These are phyloP conservation scores for Sporothrix brasiliensis DNA, from an alignment of 2,329 filamentous ascomycete species.

Conservation along the genomic window DNA sequence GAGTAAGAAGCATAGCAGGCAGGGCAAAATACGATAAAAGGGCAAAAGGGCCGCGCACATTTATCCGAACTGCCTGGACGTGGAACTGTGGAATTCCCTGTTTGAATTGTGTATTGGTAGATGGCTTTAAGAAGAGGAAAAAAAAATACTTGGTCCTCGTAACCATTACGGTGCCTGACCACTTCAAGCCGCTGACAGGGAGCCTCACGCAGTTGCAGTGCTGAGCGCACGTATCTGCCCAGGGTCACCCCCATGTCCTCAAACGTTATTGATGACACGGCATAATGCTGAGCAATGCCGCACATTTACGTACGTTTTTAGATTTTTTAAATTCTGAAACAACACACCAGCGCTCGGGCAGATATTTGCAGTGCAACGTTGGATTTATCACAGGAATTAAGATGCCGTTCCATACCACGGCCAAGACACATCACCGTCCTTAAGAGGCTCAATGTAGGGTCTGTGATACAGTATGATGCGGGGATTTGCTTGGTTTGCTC, in stretches of 20 bases:
- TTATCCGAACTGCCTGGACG: slow-evolving; percentile 15
- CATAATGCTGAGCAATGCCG: background rate
- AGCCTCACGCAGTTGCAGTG: background rate
- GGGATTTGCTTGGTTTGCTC: background rate
- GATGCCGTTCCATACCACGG: no score
- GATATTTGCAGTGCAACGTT: no score
- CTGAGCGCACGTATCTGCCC: background rate
- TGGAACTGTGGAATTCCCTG: background rate
- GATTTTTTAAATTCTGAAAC: no score
- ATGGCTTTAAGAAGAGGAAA: no score
- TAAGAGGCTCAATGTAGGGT: no score
- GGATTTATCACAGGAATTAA: no score
- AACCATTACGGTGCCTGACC: no score
- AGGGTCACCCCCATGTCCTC: background rate
- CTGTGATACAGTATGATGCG: background rate
- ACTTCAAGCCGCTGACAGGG: no score
- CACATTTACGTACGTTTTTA: no score
- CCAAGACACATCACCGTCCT: no score
- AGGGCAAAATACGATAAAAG: background rate
- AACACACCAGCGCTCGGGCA: no score
- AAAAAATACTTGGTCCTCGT: no score
- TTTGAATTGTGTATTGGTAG: background rate
- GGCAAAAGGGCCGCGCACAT: slow-evolving; percentile 16
- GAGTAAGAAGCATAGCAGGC: background rate
- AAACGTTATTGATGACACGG: background rate